phyloP scores from a whole-genome alignment of 345 rosid genomes.

The Firmiana major region DNA sequence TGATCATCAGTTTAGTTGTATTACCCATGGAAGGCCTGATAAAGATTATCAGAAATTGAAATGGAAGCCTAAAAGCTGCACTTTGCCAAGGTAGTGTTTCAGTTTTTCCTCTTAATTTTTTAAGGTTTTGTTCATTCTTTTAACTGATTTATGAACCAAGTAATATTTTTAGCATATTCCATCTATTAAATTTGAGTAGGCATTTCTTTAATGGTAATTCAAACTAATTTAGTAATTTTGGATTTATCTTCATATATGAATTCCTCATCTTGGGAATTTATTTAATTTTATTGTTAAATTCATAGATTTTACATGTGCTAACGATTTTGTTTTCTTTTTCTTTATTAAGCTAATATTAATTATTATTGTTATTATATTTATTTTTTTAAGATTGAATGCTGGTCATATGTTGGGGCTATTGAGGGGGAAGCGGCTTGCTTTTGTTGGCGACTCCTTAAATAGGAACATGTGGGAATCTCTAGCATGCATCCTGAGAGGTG shows the following conservation, averaged over 20 bases:
- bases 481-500: constrained; percentile 68
- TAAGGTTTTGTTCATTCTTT: background rate
- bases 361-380: background rate
- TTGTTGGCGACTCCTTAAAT: constrained; percentile 90
- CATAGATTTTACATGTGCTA: background rate
- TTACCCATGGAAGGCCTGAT: constrained; percentile 78
- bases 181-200: background rate
- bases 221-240: background rate
- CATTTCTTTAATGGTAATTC: background rate
- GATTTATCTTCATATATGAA: background rate
- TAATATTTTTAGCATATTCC: background rate
- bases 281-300: background rate
- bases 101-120: background rate
- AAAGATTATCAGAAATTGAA: constrained; percentile 59
- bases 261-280: background rate
- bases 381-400: constrained; percentile 52
- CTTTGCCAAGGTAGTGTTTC: constrained; percentile 59
- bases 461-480: constrained; percentile 99
- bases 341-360: background rate
- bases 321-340: background rate
- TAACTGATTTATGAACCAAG: no score
- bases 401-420: constrained; percentile 61
- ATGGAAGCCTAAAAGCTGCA: constrained; percentile 89
- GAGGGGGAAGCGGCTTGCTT: constrained; percentile 80
- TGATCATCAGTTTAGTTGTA: constrained; percentile 81